Evolutionary conservation across 1,284 basidiomycete species (phyloP).

Genomic region (Trametes polyzona): DNA sequence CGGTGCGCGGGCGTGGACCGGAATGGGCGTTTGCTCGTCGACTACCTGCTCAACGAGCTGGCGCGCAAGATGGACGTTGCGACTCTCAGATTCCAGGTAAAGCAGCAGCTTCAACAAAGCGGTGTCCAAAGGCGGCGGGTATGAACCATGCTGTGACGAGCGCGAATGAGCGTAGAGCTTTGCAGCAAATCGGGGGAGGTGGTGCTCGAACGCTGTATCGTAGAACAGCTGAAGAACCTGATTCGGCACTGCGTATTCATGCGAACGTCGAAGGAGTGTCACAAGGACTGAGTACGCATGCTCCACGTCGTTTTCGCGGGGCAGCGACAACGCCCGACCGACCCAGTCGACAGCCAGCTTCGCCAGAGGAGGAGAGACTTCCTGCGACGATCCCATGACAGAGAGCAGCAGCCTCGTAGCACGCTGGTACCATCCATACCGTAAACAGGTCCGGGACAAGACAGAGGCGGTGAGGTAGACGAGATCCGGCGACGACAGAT

Average conservation of each 20-base stretch:
- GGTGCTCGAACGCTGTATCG: slow-evolving; percentile 20
- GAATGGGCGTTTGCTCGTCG: slow-evolving; percentile 43
- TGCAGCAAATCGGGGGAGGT: slow-evolving; percentile 20
- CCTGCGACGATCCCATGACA: slow-evolving; percentile 5
- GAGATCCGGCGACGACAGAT: slow-evolving; percentile 41
- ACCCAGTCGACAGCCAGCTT: slow-evolving; percentile 21
- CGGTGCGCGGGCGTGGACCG: slow-evolving; percentile 45
- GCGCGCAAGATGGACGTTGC: slow-evolving; percentile 45
- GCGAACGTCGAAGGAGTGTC: slow-evolving; percentile 17
- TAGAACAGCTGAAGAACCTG: slow-evolving; percentile 35
- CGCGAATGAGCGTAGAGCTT: slow-evolving; percentile 39
- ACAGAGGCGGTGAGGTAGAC: slow-evolving; percentile 48
- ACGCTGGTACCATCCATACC: slow-evolving; percentile 51
- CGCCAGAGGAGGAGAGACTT: slow-evolving; percentile 13
- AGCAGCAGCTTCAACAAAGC: slow-evolving; percentile 55
- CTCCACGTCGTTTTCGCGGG: slow-evolving; percentile 22
- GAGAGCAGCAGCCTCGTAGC: slow-evolving; percentile 42
- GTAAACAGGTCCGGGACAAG: slow-evolving; percentile 50
- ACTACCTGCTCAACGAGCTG: slow-evolving; percentile 53
- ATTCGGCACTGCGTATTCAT: slow-evolving; percentile 19
- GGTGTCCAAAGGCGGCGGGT: slow-evolving; percentile 51
- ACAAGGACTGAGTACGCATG: slow-evolving; percentile 15
- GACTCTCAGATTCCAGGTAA: slow-evolving; percentile 43
- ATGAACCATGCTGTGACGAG: slow-evolving; percentile 38
- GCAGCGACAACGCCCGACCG: slow-evolving; percentile 19